These are phyloP conservation scores for Hypocrella siamensis DNA, from an alignment of 2,329 filamentous ascomycete genomes.

Conservation along the genomic window DNA sequence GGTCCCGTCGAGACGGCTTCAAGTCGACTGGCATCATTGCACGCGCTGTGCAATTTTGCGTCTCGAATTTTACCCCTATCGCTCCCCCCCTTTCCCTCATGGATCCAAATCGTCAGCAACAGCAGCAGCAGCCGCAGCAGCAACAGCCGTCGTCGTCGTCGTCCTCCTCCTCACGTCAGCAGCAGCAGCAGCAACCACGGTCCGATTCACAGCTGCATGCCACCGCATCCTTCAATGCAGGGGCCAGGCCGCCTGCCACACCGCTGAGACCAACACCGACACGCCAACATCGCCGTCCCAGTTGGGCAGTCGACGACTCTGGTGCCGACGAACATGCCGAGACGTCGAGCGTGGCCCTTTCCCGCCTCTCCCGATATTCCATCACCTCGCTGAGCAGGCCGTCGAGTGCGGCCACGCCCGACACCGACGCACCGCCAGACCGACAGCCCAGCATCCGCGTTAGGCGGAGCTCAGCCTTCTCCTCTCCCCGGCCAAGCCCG, in stretches of 20 bases:
- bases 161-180: slow-evolving; percentile 1
- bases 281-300: slow-evolving; percentile 1
- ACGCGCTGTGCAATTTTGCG: too few relatives aligned
- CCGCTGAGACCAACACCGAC: not conserved
- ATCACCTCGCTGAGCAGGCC: slow-evolving; percentile 2
- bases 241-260: too few relatives aligned
- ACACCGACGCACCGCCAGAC: slow-evolving; percentile 3
- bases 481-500: not conserved
- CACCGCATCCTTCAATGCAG: too few relatives aligned
- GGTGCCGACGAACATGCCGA: too few relatives aligned
- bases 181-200: slow-evolving; percentile 1
- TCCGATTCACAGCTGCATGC: too few relatives aligned
- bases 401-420: not conserved
- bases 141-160: too few relatives aligned
- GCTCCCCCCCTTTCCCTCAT: not conserved
- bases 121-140: too few relatives aligned
- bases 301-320: slow-evolving; percentile 1
- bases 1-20: too few relatives aligned
- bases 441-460: slow-evolving; percentile 11
- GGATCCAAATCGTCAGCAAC: not conserved
- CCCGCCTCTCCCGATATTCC: too few relatives aligned
- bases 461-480: slow-evolving; percentile 5
- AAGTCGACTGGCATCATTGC: too few relatives aligned
- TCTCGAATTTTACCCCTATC: not conserved
- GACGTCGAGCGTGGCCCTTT: too few relatives aligned